A percentile compares a stretch with the other conserved stretches of the same genome.
phyloP scores from a whole-genome alignment of 768 basidiomycete genomes.

The Suillus luteus region DNA sequence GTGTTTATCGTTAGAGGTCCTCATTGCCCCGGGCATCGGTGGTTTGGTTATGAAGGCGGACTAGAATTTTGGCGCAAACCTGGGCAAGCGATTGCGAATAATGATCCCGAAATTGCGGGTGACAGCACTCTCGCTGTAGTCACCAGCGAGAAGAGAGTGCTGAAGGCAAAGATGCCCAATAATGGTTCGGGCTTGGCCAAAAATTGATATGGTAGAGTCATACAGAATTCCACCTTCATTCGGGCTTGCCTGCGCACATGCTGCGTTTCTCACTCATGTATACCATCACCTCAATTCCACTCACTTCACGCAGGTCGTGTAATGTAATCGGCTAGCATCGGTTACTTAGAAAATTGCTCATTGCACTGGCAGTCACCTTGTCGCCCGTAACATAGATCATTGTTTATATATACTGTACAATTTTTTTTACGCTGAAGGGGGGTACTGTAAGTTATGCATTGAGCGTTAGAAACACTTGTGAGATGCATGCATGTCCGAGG shows the following conservation, averaged over 20 bases:
- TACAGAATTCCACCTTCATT: not conserved
- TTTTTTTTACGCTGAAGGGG: not conserved
- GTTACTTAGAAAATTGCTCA: not conserved
- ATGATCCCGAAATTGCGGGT: not conserved
- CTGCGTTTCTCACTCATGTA: not conserved
- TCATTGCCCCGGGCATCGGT: constrained; percentile 35
- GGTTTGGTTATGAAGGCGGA: constrained; percentile 51
- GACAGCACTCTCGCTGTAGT: not conserved
- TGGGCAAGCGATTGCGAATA: too few species aligned
- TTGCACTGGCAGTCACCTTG: not conserved
- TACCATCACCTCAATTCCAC: not conserved
- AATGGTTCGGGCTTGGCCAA: not conserved
- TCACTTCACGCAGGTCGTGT: not conserved
- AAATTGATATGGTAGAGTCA: not conserved
- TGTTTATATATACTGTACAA: not conserved
- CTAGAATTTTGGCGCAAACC: too few species aligned
- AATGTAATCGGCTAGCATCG: not conserved
- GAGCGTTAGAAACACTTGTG: too few species aligned
- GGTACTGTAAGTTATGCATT: not conserved
- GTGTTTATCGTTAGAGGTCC: constrained; percentile 34
- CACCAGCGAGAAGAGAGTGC: not conserved
- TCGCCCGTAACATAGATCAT: not conserved
- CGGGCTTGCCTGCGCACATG: not conserved
- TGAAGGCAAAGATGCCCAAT: too few species aligned
- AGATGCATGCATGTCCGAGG: too few species aligned